Conservation (phyloP, 2,329 filamentous ascomycete genomes). For the Fusarium ambrosium region DNA sequence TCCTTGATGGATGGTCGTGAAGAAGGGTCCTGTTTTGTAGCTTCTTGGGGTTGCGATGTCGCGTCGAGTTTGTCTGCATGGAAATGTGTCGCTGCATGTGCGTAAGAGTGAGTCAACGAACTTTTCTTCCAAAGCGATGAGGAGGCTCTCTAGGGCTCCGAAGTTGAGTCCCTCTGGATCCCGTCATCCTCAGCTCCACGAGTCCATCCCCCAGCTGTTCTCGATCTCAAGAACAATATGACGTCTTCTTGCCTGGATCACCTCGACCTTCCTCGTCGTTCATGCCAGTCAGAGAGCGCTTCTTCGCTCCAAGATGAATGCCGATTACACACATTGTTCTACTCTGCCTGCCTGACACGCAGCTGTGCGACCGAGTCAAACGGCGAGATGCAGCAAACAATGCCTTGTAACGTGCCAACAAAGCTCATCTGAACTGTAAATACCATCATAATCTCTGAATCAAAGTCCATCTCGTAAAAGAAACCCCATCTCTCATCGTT, state of each 20-base stretch:
- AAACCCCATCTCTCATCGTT: neutral
- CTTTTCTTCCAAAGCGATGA: too few relatives aligned
- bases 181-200: too few relatives aligned
- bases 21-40: conserved; percentile 54
- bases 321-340: neutral
- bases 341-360: neutral
- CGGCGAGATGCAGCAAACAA: neutral
- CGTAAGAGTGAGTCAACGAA: too few relatives aligned
- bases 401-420: neutral
- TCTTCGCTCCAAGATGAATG: neutral
- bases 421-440: neutral
- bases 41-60: neutral
- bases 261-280: neutral
- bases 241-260: neutral
- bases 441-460: neutral
- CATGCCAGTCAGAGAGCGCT: neutral
- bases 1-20: conserved; percentile 53
- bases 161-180: too few relatives aligned
- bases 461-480: neutral
- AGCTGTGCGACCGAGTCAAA: neutral
- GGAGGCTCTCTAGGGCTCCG: too few relatives aligned
- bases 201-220: too few relatives aligned
- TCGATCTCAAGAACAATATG: neutral
- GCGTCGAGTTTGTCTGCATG: too few relatives aligned
- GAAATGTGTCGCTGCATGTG: too few relatives aligned